phyloP scores from a whole-genome alignment of 768 basidiomycete species.

The Suillus occidentalis region DNA sequence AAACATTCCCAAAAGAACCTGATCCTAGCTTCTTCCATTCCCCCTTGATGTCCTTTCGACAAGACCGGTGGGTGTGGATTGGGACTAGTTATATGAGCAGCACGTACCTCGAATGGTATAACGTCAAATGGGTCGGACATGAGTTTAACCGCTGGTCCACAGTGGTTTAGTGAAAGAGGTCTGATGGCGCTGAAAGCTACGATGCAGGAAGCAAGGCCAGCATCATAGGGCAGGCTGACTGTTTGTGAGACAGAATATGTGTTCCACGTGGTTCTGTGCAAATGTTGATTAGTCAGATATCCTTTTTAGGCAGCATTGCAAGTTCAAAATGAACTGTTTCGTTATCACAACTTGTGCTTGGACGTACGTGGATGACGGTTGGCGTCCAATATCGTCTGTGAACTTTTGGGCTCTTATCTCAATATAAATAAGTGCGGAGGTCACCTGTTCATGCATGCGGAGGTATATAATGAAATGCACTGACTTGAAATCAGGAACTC shows the following conservation, averaged over 20 bases:
- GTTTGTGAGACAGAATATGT: not conserved
- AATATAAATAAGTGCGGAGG: slow-evolving; percentile 3
- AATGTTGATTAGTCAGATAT: not conserved
- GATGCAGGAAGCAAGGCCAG: not conserved
- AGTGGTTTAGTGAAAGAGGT: not conserved
- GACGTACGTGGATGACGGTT: not conserved
- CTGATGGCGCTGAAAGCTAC: not conserved
- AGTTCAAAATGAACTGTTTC: not conserved
- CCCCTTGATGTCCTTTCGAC: slow-evolving; percentile 75
- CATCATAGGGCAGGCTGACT: slow-evolving; percentile 2
- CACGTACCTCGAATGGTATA: slow-evolving; percentile 77
- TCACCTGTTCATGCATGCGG: not conserved
- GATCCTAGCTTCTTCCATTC: slow-evolving; percentile 88
- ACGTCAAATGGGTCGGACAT: slow-evolving; percentile 81
- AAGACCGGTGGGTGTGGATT: slow-evolving; percentile 9
- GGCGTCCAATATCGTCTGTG: too few species aligned
- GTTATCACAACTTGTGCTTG: not conserved
- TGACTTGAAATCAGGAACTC: not conserved
- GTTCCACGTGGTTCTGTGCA: not conserved
- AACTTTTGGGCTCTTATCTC: slow-evolving; percentile 6
- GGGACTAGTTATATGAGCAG: not conserved
- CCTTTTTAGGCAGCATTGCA: not conserved
- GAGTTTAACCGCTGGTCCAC: not conserved
- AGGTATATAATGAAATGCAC: not conserved
- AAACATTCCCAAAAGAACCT: slow-evolving; percentile 93